A percentile compares a stretch with the other conserved stretches of the same genome.
Evolutionary conservation across 2,329 filamentous ascomycete genomes (phyloP).

Genomic region (Sporothrix euskadiensis): DNA sequence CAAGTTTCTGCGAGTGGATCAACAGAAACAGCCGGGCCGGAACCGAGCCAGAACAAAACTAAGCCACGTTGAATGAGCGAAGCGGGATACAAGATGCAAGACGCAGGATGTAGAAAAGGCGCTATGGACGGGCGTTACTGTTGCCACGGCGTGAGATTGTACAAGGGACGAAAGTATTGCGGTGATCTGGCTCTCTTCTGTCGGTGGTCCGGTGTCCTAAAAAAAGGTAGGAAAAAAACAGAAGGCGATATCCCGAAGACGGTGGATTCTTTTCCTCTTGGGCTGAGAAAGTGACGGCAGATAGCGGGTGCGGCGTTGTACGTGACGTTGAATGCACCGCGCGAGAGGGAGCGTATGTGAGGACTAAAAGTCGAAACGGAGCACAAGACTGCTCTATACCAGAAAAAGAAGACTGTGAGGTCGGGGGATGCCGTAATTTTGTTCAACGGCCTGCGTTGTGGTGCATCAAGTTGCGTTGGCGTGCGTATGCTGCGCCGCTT

Average conservation of each 20-base stretch:
- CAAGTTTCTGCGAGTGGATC: background rate
- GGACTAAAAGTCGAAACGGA: background rate
- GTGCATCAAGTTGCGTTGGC: conserved; percentile 13
- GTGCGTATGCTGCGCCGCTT: background rate
- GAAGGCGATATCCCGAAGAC: too few relatives aligned
- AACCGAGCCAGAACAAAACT: background rate
- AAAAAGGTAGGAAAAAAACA: background rate
- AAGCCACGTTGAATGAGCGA: background rate
- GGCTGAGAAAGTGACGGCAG: background rate
- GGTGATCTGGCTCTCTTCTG: background rate
- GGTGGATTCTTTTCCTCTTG: background rate
- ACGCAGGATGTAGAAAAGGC: background rate
- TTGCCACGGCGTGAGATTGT: conserved; percentile 16
- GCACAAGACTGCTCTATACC: background rate
- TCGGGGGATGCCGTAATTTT: background rate
- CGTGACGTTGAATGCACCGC: background rate
- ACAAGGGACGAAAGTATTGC: background rate
- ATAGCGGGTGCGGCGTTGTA: background rate
- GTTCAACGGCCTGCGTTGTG: conserved; percentile 9
- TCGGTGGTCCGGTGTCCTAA: background rate
- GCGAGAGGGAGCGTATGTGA: background rate
- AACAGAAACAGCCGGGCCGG: background rate
- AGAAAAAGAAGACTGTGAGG: background rate
- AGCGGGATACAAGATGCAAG: background rate
- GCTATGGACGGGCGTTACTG: conserved; percentile 2